These are phyloP conservation scores for Ceratorhiza oryzae-sativae DNA, from an alignment of 1,284 basidiomycete genomes.

Conservation along the genomic window DNA sequence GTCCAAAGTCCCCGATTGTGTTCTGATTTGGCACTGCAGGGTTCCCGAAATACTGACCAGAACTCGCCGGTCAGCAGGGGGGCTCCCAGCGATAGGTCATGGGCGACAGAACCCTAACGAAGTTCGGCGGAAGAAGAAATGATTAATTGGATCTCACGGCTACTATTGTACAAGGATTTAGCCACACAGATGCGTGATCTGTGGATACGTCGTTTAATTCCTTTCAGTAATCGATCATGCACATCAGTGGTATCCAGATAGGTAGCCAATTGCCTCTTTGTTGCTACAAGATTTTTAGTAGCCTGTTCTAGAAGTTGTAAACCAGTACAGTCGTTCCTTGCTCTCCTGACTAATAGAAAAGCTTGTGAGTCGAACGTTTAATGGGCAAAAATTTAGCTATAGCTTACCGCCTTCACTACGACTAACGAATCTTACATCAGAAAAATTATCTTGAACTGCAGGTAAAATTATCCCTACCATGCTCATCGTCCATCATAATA, in stretches of 20 bases:
- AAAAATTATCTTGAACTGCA: not conserved
- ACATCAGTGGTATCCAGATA: too few species aligned
- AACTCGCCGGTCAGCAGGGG: conserved; percentile 58
- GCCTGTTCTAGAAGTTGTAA: not conserved
- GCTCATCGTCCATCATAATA: conserved; percentile 19
- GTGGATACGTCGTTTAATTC: not conserved
- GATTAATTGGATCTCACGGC: not conserved
- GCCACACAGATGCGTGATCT: not conserved
- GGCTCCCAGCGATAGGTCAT: conserved; percentile 82
- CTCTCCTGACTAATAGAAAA: not conserved
- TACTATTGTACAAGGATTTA: not conserved
- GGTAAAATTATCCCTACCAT: not conserved
- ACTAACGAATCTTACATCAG: not conserved
- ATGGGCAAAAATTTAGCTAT: too few species aligned
- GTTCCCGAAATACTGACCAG: conserved; percentile 56
- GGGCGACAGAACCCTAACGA: conserved; percentile 90
- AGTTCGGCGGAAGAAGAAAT: conserved; percentile 58
- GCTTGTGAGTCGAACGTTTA: too few species aligned
- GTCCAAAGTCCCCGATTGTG: conserved; percentile 74
- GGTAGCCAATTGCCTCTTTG: too few species aligned
- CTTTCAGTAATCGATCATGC: not conserved
- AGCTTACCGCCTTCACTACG: conserved; percentile 1
- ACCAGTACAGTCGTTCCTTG: not conserved
- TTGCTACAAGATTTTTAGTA: too few species aligned
- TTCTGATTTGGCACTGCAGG: conserved; percentile 61